Evolutionary conservation across 2,329 filamentous ascomycete genomes (phyloP).

Genomic region (Sporothrix schenckii): DNA sequence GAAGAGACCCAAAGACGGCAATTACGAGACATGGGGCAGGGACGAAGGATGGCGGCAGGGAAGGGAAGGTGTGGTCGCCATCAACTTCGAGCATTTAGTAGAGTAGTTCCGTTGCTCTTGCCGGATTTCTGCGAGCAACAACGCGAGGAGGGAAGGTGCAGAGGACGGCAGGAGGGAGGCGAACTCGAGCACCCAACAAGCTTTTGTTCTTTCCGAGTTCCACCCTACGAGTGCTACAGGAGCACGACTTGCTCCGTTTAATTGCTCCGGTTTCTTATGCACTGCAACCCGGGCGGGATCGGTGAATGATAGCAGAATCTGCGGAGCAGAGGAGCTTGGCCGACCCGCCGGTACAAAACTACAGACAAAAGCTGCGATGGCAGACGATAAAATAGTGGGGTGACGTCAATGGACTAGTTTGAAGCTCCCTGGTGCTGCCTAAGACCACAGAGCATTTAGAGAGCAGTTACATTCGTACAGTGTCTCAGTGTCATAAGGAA

Average conservation of each 20-base stretch:
- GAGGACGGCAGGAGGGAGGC: neutral
- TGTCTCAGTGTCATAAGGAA: neutral
- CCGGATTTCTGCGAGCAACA: constrained; percentile 27
- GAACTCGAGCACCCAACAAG: neutral
- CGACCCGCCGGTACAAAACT: neutral
- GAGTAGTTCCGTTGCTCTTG: constrained; percentile 25
- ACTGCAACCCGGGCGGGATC: constrained; percentile 16
- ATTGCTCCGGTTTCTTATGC: constrained; percentile 14
- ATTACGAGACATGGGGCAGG: neutral
- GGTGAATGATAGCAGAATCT: constrained; percentile 13
- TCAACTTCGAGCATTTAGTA: neutral
- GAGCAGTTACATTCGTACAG: neutral
- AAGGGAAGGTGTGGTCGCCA: constrained; percentile 9
- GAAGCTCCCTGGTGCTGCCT: constrained; percentile 13
- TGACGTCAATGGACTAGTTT: constrained; percentile 8
- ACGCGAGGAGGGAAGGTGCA: constrained; percentile 5
- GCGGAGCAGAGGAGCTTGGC: neutral
- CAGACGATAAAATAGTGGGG: constrained; percentile 11
- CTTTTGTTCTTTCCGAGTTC: neutral
- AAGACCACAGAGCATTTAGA: neutral
- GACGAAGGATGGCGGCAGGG: constrained; percentile 1
- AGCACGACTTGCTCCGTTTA: constrained; percentile 11
- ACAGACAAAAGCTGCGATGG: constrained; percentile 4
- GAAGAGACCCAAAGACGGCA: constrained; percentile 5
- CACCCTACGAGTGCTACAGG: neutral